phyloP scores from a whole-genome alignment of 176 grass and related monocot species.

The Aechmea fasciata region DNA sequence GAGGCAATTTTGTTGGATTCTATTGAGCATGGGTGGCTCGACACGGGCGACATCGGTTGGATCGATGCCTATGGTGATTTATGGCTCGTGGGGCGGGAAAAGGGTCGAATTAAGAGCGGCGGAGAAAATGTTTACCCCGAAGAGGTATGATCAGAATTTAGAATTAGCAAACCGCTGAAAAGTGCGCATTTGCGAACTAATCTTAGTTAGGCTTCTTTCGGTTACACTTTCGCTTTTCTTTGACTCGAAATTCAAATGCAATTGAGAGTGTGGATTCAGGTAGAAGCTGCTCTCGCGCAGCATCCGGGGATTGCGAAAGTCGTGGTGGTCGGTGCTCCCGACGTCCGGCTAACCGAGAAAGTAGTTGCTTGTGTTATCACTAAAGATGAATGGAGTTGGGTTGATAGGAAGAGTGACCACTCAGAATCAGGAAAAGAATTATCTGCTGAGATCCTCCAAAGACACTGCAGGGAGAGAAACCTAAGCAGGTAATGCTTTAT shows the following conservation, averaged over 20 bases:
- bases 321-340: slow-evolving; percentile 56
- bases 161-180: background rate
- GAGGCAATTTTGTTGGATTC: slow-evolving; percentile 13
- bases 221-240: background rate
- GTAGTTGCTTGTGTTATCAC: slow-evolving; percentile 62
- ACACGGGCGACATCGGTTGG: slow-evolving; percentile 81
- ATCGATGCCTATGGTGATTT: slow-evolving; percentile 42
- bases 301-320: slow-evolving; percentile 52
- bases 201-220: no score
- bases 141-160: slow-evolving; percentile 40
- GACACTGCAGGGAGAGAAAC: slow-evolving; percentile 42
- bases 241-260: background rate
- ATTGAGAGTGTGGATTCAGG: slow-evolving; percentile 16
- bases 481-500: slow-evolving; percentile 45
- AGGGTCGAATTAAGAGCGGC: slow-evolving; percentile 70
- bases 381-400: slow-evolving; percentile 65
- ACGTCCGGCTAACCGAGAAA: slow-evolving; percentile 64
- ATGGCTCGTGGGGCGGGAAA: slow-evolving; percentile 69
- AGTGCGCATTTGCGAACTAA: no score
- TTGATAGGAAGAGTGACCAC: slow-evolving; percentile 19
- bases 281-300: slow-evolving; percentile 47
- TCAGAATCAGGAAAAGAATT: slow-evolving; percentile 27
- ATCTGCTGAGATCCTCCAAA: slow-evolving; percentile 38
- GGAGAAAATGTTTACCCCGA: slow-evolving; percentile 93
- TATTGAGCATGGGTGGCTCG: slow-evolving; percentile 53